These are phyloP conservation scores for Russula compacta DNA, from an alignment of 768 basidiomycete genomes.

Conservation along the genomic window DNA sequence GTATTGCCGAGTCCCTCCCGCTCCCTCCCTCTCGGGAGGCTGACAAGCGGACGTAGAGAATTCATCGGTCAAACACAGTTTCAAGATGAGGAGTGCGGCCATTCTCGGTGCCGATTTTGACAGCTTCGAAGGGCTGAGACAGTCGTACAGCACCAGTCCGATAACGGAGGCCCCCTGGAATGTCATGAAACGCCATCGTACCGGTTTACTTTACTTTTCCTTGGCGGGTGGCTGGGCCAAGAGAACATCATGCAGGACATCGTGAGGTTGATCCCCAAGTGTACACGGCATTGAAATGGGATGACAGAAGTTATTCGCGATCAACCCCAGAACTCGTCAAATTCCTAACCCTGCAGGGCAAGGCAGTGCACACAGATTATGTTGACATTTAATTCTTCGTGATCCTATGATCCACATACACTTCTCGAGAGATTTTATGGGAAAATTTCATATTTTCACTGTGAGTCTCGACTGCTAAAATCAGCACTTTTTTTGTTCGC, in stretches of 20 bases:
- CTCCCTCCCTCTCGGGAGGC: too few relatives aligned
- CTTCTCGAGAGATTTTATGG: constrained; percentile 43
- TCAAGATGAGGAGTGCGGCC: background rate
- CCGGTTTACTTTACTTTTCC: background rate
- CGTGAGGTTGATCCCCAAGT: background rate
- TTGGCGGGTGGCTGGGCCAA: background rate
- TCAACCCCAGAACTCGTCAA: background rate
- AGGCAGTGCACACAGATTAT: background rate
- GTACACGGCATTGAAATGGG: background rate
- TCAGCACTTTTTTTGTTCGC: background rate
- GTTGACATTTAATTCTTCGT: background rate
- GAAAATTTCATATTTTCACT: constrained; percentile 55
- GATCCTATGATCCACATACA: constrained; percentile 13
- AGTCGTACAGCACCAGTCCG: background rate
- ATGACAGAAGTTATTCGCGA: background rate
- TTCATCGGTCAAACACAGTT: background rate
- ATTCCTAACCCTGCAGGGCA: background rate
- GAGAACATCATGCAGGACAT: background rate
- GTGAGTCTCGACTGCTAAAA: constrained; percentile 31
- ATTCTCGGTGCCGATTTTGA: background rate
- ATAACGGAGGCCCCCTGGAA: background rate
- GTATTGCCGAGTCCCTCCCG: too few relatives aligned
- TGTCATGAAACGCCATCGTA: background rate
- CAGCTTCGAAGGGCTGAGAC: background rate
- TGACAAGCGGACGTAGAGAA: background rate